Conservation (phyloP, 768 basidiomycete species). For the Lactifluus hygrophoroides region DNA sequence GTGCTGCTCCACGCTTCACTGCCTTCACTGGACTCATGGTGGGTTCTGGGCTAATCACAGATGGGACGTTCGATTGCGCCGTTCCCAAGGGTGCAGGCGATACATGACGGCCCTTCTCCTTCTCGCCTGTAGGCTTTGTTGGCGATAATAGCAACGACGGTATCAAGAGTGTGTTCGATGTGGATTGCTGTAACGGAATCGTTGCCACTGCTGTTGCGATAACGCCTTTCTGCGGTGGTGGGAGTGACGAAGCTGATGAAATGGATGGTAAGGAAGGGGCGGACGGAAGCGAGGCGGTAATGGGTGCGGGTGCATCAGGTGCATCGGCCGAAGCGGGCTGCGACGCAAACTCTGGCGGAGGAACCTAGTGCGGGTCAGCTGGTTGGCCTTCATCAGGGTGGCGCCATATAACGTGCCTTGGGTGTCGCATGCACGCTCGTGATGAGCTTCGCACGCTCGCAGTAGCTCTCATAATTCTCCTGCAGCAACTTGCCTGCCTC, state of each 20-base stretch:
- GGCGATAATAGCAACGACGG: slow-evolving; percentile 28
- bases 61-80: slow-evolving; percentile 57
- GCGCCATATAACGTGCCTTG: slow-evolving; percentile 34
- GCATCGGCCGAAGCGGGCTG: slow-evolving; percentile 25
- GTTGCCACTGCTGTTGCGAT: slow-evolving; percentile 27
- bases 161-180: slow-evolving; percentile 34
- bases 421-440: slow-evolving; percentile 89
- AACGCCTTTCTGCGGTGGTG: slow-evolving; percentile 20
- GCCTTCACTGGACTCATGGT: slow-evolving; percentile 44
- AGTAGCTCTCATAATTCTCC: slow-evolving; percentile 86
- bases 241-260: slow-evolving; percentile 25
- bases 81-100: slow-evolving; percentile 65
- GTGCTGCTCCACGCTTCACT: slow-evolving; percentile 58
- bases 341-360: slow-evolving; percentile 56
- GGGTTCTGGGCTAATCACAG: slow-evolving; percentile 17
- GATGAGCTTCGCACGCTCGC: slow-evolving; percentile 76
- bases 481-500: slow-evolving; percentile 89
- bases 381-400: not conserved
- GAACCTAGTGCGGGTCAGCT: slow-evolving; percentile 21
- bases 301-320: slow-evolving; percentile 24
- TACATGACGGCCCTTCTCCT: slow-evolving; percentile 49
- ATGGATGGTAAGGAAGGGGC: slow-evolving; percentile 27
- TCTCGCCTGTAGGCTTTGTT: slow-evolving; percentile 20
- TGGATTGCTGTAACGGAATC: slow-evolving; percentile 34
- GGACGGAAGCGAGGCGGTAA: slow-evolving; percentile 25